Base-by-base conservation (phyloP, 371 early-diverging fungal species). In the Rhizopus microsporus region DNA sequence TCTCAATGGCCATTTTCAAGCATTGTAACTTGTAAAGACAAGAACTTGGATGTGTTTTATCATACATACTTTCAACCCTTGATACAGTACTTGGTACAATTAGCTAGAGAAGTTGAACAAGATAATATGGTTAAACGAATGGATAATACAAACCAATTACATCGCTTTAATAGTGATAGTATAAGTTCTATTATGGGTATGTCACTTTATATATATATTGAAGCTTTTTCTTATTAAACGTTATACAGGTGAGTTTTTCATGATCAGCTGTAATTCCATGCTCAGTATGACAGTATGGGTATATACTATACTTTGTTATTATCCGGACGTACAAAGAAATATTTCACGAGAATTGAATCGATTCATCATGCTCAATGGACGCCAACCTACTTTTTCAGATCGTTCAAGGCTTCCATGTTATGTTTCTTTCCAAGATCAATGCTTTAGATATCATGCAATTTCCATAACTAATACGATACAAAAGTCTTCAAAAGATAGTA, bases 101-200 rank as follows among this genome's bases (percentile, higher is more conserved):
- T 5, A 6, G 66, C 61, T 4, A 40, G 54, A n/a, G 45, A 49
- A 32, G 52, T 44, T 32, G 34, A 53, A 0, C n/a, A 29, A 10
- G 57, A 65, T 13, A 60, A 42, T 31, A 23, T 60, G 32, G 15
- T 57, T 4, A 60, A 60, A 13, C 60, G 48, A 15, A 10, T 65
- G 9, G 56, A 57, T 47, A 10, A 42, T 3, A 15, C 15, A 42
- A 15, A 10, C 1, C 13, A 2, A 23, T 23, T 23, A 23, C 23
- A 10, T 6, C 15, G 2, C 1, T n/a, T 42, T 6, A 15, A 42
- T 42, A 42, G n/a, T 6, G 42, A 42, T 42, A n/a, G 15, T 3
- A 42, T 42, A n/a, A 15, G 6, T 42, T 6, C 10, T 42, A n/a
- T 42, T 13, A 42, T 42, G 1, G 42, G 42, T 42, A 42, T 23